A percentile compares a stretch with the other conserved stretches of the same genome.
These are phyloP conservation scores for Trichophyton schoenleinii DNA, from an alignment of 2,329 filamentous ascomycete species.

Conservation along the genomic window DNA sequence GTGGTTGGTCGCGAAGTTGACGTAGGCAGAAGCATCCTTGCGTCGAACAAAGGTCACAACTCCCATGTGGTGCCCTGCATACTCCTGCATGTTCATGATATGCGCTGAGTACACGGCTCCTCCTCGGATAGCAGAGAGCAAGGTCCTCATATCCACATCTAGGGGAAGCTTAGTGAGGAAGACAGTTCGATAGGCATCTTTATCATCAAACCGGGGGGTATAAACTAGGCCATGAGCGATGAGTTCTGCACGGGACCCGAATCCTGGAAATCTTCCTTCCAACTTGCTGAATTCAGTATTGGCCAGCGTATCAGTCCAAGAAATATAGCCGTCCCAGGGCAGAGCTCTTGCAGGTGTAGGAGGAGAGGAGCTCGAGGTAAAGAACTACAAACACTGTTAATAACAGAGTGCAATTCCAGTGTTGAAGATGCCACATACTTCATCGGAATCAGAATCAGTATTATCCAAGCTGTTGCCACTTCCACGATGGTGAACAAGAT, in stretches of 20 bases:
- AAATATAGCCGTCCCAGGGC: conserved; percentile 14
- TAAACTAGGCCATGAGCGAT: conserved; percentile 23
- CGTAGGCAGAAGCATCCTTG: conserved; percentile 17
- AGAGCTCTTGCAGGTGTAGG: neutral
- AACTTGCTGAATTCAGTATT: neutral
- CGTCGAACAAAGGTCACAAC: conserved; percentile 22
- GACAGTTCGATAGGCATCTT: conserved; percentile 21
- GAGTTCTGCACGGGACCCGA: neutral
- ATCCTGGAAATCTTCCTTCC: neutral
- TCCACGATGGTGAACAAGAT: conserved; percentile 9
- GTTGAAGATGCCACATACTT: conserved; percentile 1
- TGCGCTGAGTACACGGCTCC: conserved; percentile 21
- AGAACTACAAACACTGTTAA: neutral
- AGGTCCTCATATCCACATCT: conserved; percentile 15
- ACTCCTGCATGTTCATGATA: conserved; percentile 19
- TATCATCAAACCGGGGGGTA: conserved; percentile 15
- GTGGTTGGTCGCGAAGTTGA: conserved; percentile 10
- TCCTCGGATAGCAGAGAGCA: conserved; percentile 18
- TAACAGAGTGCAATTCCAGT: neutral
- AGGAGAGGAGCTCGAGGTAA: conserved; percentile 1
- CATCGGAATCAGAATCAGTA: neutral
- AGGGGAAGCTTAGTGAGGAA: conserved; percentile 19
- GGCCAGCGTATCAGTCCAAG: conserved; percentile 4
- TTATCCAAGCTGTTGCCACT: neutral
- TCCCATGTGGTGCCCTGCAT: conserved; percentile 22